A percentile compares a stretch with the other conserved stretches of the same genome.
Conservation (phyloP, 371 early-diverging fungal genomes). For the Lichtheimia ramosa region DNA sequence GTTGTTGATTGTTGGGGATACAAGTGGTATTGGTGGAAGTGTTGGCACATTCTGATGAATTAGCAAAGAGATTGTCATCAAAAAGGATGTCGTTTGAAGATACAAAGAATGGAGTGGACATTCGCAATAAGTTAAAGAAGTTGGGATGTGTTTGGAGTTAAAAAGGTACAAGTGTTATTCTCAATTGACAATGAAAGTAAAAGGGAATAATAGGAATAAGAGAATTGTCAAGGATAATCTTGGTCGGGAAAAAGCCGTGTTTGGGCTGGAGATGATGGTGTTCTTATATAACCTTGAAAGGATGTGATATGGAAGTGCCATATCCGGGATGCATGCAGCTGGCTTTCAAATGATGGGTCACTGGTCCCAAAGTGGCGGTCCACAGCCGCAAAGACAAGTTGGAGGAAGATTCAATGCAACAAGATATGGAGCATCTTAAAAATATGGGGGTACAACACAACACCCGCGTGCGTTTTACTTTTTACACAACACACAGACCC, state of each 20-base stretch:
- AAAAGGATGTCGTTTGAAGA: neutral
- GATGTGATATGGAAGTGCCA: neutral
- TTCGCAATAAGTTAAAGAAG: neutral
- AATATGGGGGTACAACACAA: too few relatives aligned
- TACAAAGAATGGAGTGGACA: neutral
- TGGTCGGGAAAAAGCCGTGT: neutral
- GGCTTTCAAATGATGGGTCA: constrained; percentile 6
- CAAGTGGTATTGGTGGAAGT: constrained; percentile 2
- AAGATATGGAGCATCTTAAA: neutral
- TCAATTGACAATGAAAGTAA: neutral
- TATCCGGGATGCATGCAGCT: constrained; percentile 7
- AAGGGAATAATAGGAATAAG: neutral
- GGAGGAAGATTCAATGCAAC: neutral
- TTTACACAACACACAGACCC: too few relatives aligned
- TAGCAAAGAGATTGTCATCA: neutral
- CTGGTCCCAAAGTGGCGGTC: neutral
- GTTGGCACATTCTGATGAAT: constrained; percentile 5
- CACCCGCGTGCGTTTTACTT: too few relatives aligned
- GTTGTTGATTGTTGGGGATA: constrained; percentile 5
- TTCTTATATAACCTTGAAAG: constrained; percentile 3
- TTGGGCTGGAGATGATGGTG: neutral
- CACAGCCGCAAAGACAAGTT: neutral
- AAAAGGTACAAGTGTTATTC: too few relatives aligned
- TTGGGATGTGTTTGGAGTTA: too few relatives aligned
- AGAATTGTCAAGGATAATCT: neutral